phyloP scores from a whole-genome alignment of 73 alveolate species.

The Tetrahymena thermophila region DNA sequence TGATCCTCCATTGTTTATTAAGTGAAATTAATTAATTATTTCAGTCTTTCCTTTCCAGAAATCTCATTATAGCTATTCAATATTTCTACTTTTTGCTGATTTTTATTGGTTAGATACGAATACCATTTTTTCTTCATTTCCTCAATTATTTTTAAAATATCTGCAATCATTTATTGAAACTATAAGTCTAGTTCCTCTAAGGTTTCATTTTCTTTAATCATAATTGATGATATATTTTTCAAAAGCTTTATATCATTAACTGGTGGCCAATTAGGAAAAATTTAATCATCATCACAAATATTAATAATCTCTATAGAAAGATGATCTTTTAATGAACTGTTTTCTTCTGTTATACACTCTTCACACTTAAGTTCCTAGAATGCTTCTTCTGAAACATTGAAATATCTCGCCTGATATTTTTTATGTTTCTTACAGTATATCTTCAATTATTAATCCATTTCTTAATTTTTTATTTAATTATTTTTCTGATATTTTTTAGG shows the following conservation, averaged over 20 bases:
- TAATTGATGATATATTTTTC: too few species aligned
- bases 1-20: not conserved
- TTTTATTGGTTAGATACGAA: too few species aligned
- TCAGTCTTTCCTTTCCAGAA: not conserved
- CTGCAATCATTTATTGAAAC: too few species aligned
- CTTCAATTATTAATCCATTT: not conserved
- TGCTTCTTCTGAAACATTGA: not conserved
- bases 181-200: not conserved
- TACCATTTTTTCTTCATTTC: not conserved
- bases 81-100: not conserved
- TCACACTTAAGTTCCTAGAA: not conserved
- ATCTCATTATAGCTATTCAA: not conserved
- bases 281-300: not conserved
- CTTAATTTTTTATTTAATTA: too few species aligned
- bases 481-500: too few species aligned
- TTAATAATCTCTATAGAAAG: not conserved
- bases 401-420: too few species aligned
- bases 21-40: too few species aligned
- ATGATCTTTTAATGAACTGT: not conserved
- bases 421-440: not conserved
- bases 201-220: not conserved
- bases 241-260: not conserved
- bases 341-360: not conserved
- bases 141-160: too few species aligned
- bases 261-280: not conserved